Evolutionary conservation across 2,329 filamentous ascomycete genomes (phyloP), one percentile per base, ranked within the genome.

Genomic region (Cercospora beticola): DNA sequence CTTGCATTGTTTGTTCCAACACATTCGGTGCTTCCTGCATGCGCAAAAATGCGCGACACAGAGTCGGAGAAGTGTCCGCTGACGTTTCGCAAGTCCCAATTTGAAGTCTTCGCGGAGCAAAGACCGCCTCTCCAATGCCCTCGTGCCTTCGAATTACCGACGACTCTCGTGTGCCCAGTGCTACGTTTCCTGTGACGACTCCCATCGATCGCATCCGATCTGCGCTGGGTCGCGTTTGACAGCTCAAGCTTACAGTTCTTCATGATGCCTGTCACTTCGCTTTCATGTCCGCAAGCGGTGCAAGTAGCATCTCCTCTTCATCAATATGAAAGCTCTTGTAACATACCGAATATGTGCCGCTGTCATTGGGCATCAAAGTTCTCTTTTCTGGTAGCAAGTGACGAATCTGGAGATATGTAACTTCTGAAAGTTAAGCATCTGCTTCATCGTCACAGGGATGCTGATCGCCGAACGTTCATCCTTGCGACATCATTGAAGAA

Each of bases 361-460:
- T 16, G 12, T 30, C 49, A 28, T 16, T 6, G 49, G 23, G 14
- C 10, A 14, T 23, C 10, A 52, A 16, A 28, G 1, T 28, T 14
- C 23, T 54, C 49, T 16, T 14, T 30, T 30, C 14, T 7, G 21
- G 23, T 7, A 56, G 23, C 14, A 56, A 28, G 16, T 9, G 16
- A 30, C 49, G 21, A 14, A 54, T 54, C 21, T 54, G 49, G 49
- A 54, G 21, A 54, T 54, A 14, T 56, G 49, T 28, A 56, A 56
- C 14, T 23, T 30, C 56, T 59, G 8, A 14, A 58, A 23, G 23
- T n/a, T 5, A 12, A 57, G 31, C 5, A 21, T 46, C 21, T 58
- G 62, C 52, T 58, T 65, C 62, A 65, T 65, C 62, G 26, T 26
- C 62, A 54, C 62, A 65, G 54, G 62, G 62, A 40, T 65, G 52